These are phyloP conservation scores for Morella rubra DNA, from an alignment of 306 rosid species.

Conservation along the genomic window DNA sequence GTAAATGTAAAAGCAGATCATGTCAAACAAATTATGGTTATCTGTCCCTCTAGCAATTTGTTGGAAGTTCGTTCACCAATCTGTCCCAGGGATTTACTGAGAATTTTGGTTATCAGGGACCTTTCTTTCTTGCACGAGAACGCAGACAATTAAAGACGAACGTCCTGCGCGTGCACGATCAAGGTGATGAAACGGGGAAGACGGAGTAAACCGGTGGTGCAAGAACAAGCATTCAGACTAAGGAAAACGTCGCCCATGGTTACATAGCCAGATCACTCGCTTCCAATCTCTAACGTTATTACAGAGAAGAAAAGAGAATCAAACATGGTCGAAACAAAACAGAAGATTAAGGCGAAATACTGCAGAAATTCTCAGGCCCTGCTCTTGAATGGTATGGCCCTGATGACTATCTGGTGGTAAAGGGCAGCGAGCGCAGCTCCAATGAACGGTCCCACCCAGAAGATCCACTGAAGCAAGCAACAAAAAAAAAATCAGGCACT, in stretches of 20 bases:
- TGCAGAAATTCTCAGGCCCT: constrained; percentile 18
- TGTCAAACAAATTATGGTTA: not conserved
- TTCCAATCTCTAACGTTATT: not conserved
- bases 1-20: too few species aligned
- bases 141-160: too few species aligned
- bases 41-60: not conserved
- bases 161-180: too few species aligned
- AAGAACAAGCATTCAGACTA: not conserved
- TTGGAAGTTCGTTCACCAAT: too few species aligned
- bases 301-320: not conserved
- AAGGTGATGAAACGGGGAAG: too few species aligned
- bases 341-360: not conserved
- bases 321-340: not conserved
- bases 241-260: not conserved
- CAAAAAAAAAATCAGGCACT: too few species aligned
- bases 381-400: constrained; percentile 47
- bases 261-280: not conserved
- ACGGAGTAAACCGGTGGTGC: not conserved
- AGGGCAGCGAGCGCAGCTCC: constrained; percentile 63
- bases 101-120: too few species aligned
- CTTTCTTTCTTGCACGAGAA: too few species aligned
- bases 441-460: constrained; percentile 59
- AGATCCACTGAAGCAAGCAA: constrained; percentile 44
- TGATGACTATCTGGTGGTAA: constrained; percentile 49
- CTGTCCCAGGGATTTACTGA: too few species aligned